Percentiles rank a stretch among this genome's conserved stretches.
These are phyloP conservation scores for Fusarium pilosicola DNA, from an alignment of 2,329 filamentous ascomycete genomes.

Conservation along the genomic window DNA sequence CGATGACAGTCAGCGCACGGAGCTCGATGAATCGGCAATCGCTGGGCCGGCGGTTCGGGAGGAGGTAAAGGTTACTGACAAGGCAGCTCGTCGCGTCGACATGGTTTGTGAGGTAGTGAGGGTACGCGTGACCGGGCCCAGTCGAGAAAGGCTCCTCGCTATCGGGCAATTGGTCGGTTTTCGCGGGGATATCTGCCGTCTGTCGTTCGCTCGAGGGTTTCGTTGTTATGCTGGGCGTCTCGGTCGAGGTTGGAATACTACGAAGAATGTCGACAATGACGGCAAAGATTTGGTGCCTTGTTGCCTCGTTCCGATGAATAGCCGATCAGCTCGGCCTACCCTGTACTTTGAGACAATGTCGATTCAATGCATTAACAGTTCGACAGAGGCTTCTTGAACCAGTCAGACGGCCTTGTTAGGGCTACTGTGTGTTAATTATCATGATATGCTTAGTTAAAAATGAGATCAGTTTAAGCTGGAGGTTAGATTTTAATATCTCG, in stretches of 20 bases:
- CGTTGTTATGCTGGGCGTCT: slow-evolving; percentile 16
- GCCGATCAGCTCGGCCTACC: slow-evolving; percentile 8
- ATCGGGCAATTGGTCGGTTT: slow-evolving; percentile 32
- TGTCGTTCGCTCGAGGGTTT: slow-evolving; percentile 26
- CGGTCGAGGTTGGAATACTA: slow-evolving; percentile 22
- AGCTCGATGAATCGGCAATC: slow-evolving; percentile 7
- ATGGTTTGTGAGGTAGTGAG: slow-evolving; percentile 30
- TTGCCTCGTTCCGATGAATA: slow-evolving; percentile 36
- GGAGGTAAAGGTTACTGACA: slow-evolving; percentile 53
- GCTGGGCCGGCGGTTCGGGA: slow-evolving; percentile 19
- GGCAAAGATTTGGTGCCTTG: slow-evolving; percentile 37
- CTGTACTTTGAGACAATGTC: neutral
- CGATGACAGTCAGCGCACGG: slow-evolving; percentile 24
- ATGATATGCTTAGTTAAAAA: accelerated
- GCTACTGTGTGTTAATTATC: neutral
- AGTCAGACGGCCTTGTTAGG: neutral
- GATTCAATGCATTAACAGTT: neutral
- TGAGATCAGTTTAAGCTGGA: neutral
- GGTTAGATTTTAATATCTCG: neutral
- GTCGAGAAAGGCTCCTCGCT: slow-evolving; percentile 29
- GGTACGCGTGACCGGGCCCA: slow-evolving; percentile 22
- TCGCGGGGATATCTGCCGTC: slow-evolving; percentile 21
- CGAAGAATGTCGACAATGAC: slow-evolving; percentile 32
- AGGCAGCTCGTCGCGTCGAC: slow-evolving; percentile 57
- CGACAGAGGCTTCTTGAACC: neutral